Evolutionary conservation across 169 alveolate species (phyloP).

Genomic region (Plasmodium berghei): DNA sequence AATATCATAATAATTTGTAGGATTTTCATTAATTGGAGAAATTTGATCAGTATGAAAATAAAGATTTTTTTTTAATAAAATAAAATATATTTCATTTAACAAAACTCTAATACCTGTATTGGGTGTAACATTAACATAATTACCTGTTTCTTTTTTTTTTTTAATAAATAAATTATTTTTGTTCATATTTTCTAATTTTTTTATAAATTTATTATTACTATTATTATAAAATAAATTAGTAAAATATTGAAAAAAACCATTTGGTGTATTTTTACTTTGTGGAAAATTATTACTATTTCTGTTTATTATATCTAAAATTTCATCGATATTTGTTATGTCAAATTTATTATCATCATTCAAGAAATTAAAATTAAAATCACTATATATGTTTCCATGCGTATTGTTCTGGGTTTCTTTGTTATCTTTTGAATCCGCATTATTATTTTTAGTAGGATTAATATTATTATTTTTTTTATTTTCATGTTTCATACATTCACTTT

Average conservation of each 20-base stretch:
- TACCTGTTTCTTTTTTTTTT: slow-evolving; percentile 39
- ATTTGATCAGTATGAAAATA: slow-evolving; percentile 67
- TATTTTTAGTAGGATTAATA: background rate
- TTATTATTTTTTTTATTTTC: background rate
- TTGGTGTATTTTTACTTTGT: slow-evolving; percentile 29
- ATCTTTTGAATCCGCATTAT: background rate
- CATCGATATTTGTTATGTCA: slow-evolving; percentile 64
- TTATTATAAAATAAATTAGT: slow-evolving; percentile 36
- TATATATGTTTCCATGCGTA: background rate
- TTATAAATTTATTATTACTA: slow-evolving; percentile 58
- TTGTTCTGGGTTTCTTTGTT: background rate
- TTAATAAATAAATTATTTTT: slow-evolving; percentile 55
- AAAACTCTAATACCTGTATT: slow-evolving; percentile 72
- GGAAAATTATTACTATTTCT: slow-evolving; percentile 22
- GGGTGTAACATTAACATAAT: slow-evolving; percentile 74
- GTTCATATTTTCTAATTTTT: slow-evolving; percentile 53
- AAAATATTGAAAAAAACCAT: slow-evolving; percentile 64
- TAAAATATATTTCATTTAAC: slow-evolving; percentile 73
- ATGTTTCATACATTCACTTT: background rate
- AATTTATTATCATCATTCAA: slow-evolving; percentile 39
- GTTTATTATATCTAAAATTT: slow-evolving; percentile 72
- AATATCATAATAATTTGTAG: slow-evolving; percentile 35
- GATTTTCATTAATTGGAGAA: background rate
- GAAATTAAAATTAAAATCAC: slow-evolving; percentile 50
- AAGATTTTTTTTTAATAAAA: slow-evolving; percentile 60